Evolutionary conservation across 805 yeast genomes (phyloP), one percentile per base, ranked within the genome.

Genomic region (Kodamaea jinghongensis): DNA sequence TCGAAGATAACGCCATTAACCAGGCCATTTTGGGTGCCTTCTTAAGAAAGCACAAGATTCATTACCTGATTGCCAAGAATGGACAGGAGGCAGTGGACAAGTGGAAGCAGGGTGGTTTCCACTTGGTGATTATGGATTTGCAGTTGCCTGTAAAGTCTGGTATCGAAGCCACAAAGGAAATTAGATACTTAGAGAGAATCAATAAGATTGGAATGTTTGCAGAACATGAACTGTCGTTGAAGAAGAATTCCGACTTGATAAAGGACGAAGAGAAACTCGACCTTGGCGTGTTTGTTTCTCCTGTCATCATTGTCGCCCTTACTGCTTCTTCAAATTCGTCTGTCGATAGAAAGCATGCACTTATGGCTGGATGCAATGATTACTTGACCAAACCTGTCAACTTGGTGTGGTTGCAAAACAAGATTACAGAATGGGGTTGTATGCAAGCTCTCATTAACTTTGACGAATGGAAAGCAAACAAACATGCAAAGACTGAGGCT

Each of bases 341-440:
- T 10, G 81, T 81, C 22, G 98, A 90, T 63, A 82, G 86, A 57
- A 82, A 87, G 46, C 86, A 87, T 53, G 99, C 99, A 0, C 70
- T 93, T 40, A 85, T 95, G 20, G 96, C 98, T 2, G 99, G 99
- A 34, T 93, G 99, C 64, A 93, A 93, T 55, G 99, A 93, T 61
- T 93, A 84, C 65, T 65, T 93, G 50, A 93, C 97, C 7, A 93
- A 93, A 51, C 99, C 99, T 0, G 98, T 93, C 6, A 91, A 89
- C 51, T 70, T 91, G 50, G 86, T 80, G 35, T 93, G 99, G 99
- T 70, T 93, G 34, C 86, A 89, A 53, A 87, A 86, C 55, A 93
- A 93, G 63, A 86, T 93, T 38, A 84, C 89, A 0, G 97, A 91
- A 61, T 93, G 98, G 98, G 98, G 99, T 0, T 91, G 98, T 61